Percentiles rank a stretch among this genome's conserved stretches.
phyloP scores from a whole-genome alignment of 192 early-diverging fungal genomes.

The Entomortierella lignicola region DNA sequence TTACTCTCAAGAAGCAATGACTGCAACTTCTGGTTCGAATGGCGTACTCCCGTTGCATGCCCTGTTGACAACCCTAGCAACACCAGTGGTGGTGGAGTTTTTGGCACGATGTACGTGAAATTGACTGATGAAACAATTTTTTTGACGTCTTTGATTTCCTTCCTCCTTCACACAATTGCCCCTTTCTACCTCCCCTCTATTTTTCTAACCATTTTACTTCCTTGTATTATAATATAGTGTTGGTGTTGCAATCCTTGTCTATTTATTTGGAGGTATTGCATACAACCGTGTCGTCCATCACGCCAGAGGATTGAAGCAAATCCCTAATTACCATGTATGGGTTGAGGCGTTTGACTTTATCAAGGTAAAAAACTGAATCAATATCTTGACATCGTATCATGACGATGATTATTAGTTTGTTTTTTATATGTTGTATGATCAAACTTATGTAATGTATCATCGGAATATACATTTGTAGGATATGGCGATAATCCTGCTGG shows the following conservation, averaged over 20 bases:
- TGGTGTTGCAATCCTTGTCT: slow-evolving; percentile 46
- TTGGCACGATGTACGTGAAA: slow-evolving; percentile 50
- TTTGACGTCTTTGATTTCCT: not conserved
- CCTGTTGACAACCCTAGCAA: slow-evolving; percentile 15
- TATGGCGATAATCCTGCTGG: slow-evolving; percentile 35
- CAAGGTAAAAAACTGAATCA: slow-evolving; percentile 27
- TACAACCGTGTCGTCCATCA: slow-evolving; percentile 57
- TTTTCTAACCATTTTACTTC: not conserved
- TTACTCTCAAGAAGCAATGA: slow-evolving; percentile 33
- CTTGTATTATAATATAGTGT: slow-evolving; percentile 22
- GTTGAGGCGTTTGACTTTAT: slow-evolving; percentile 50
- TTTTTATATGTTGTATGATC: no score
- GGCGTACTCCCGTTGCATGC: slow-evolving; percentile 55
- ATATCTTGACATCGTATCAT: no score
- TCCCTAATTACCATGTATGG: slow-evolving; percentile 57
- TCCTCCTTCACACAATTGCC: not conserved
- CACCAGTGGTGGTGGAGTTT: slow-evolving; percentile 29
- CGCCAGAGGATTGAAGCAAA: slow-evolving; percentile 50
- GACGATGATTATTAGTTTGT: no score
- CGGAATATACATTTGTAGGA: slow-evolving; percentile 7
- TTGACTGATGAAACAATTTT: not conserved
- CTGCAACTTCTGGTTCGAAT: slow-evolving; percentile 52
- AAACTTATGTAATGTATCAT: not conserved
- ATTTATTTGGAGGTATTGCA: slow-evolving; percentile 51
- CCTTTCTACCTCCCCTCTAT: no score